These are phyloP conservation scores for Wickerhamomyces rabaulensis DNA, from an alignment of 805 yeast species.

Conservation along the genomic window DNA sequence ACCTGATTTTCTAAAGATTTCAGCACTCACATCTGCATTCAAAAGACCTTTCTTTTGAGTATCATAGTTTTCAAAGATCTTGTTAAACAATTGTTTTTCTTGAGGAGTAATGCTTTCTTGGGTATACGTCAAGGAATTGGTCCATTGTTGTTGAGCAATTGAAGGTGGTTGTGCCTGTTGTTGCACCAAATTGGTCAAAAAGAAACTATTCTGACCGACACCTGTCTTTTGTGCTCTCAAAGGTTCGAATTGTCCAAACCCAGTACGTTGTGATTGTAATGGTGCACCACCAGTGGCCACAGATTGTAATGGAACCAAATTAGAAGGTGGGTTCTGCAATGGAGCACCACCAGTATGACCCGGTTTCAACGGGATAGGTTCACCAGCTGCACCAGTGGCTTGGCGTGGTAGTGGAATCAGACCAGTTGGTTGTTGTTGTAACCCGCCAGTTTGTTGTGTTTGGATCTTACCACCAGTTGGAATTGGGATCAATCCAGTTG, in stretches of 20 bases:
- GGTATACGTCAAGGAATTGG: conserved; percentile 26
- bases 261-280: conserved; percentile 55
- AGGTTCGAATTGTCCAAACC: conserved; percentile 30
- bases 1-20: conserved; percentile 87
- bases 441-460: conserved; percentile 1
- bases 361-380: conserved; percentile 20
- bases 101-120: conserved; percentile 62
- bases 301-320: conserved; percentile 23
- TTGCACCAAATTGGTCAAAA: conserved; percentile 52
- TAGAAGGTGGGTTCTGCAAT: conserved; percentile 20
- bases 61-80: conserved; percentile 88
- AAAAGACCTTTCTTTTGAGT: conserved; percentile 60
- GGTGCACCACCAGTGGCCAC: conserved; percentile 31
- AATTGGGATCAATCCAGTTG: conserved; percentile 44
- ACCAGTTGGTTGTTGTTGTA: conserved; percentile 36
- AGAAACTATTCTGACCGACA: conserved; percentile 36
- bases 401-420: conserved; percentile 22
- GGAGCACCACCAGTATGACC: conserved; percentile 20
- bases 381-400: conserved; percentile 25
- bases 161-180: conserved; percentile 34
- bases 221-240: conserved; percentile 40
- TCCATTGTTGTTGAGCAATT: conserved; percentile 2
- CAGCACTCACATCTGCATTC: conserved; percentile 82
- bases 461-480: not conserved
- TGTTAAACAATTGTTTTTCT: conserved; percentile 82